Evolutionary conservation across 73 alveolate genomes (phyloP).

Genomic region (Blepharisma stoltei): DNA sequence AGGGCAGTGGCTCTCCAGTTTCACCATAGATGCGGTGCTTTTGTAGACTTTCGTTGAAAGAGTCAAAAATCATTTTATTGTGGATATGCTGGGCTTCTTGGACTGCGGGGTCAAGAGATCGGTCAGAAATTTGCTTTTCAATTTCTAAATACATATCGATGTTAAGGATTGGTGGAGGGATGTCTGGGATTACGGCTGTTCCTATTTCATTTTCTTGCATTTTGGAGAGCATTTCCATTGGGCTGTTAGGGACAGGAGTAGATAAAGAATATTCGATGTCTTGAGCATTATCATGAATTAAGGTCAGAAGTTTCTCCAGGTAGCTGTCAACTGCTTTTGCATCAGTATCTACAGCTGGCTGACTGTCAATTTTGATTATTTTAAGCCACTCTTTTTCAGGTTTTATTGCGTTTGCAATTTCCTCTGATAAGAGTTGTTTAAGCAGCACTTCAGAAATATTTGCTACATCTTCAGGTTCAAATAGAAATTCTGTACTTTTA

Average conservation of each 20-base stretch:
- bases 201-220: slow-evolving; percentile 70
- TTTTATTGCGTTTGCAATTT: no score
- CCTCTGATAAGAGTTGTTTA: no score
- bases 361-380: no score
- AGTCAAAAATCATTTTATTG: neutral
- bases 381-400: no score
- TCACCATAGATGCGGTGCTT: neutral
- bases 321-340: no score
- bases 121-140: slow-evolving; percentile 4
- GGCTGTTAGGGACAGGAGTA: slow-evolving; percentile 42
- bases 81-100: neutral
- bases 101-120: neutral
- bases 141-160: slow-evolving; percentile 2
- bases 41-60: neutral
- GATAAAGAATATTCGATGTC: slow-evolving; percentile 4
- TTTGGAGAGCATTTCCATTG: slow-evolving; percentile 51
- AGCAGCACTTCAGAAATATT: no score
- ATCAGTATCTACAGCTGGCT: no score
- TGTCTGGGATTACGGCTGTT: slow-evolving; percentile 50
- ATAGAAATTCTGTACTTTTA: no score
- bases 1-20: slow-evolving; percentile 22
- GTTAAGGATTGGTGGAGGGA: neutral
- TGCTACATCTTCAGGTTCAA: no score
- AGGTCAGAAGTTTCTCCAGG: no score
- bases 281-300: no score